Percentiles rank a stretch among this genome's conserved stretches.
Evolutionary conservation across 345 rosid genomes (phyloP).

Genomic region (Orychophragmus violaceus): DNA sequence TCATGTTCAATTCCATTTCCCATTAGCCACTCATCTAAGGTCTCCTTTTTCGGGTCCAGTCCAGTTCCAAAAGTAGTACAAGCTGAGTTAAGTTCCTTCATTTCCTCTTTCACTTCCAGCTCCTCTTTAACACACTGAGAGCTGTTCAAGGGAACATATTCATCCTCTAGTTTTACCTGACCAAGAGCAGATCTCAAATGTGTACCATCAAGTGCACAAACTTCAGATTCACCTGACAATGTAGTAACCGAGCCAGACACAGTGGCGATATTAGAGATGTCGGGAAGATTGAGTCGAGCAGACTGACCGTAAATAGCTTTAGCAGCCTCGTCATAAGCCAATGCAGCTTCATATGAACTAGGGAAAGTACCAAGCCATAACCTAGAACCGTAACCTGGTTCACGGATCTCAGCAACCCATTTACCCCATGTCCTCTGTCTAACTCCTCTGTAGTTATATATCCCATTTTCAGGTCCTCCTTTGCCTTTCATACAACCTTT

Average conservation of each 20-base stretch:
- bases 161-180: slow-evolving; percentile 23
- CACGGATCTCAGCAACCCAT: slow-evolving; percentile 94
- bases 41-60: slow-evolving; percentile 5
- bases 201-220: slow-evolving; percentile 30
- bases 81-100: neutral
- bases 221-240: slow-evolving; percentile 35
- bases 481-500: slow-evolving; percentile 94
- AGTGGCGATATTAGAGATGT: neutral
- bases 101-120: slow-evolving; percentile 7
- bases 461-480: slow-evolving; percentile 78
- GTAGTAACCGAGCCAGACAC: slow-evolving; percentile 32
- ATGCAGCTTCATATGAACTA: slow-evolving; percentile 64
- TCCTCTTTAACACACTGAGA: slow-evolving; percentile 5
- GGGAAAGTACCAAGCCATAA: slow-evolving; percentile 87
- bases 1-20: slow-evolving; percentile 9
- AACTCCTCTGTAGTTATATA: slow-evolving; percentile 62
- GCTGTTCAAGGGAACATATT: neutral
- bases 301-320: slow-evolving; percentile 52
- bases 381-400: slow-evolving; percentile 55
- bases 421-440: slow-evolving; percentile 93
- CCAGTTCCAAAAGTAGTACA: slow-evolving; percentile 5
- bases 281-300: slow-evolving; percentile 60
- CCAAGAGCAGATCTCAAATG: neutral
- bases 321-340: slow-evolving; percentile 84
- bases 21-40: neutral